Evolutionary conservation across 331 rosid species (phyloP), one percentile per base, ranked within the genome.

Genomic region (Stylosanthes scabra): DNA sequence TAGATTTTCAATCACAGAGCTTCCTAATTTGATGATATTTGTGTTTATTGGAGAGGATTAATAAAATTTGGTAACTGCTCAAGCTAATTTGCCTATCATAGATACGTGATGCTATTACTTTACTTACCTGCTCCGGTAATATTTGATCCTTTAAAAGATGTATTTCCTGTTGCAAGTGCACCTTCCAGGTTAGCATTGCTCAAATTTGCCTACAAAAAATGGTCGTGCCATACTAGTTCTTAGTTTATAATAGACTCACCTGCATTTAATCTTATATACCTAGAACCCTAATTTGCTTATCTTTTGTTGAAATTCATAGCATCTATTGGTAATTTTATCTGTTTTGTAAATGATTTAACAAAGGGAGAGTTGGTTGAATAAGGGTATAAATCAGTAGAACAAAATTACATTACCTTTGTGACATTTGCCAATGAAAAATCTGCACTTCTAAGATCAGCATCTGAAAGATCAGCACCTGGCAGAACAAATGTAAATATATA

Each of bases 341-440:
- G 12, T 54, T 70, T 54, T 67, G 52, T n/a, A 60, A 65, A 59
- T 56, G 28, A 39, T 39, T 8, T 34, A 45, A 52, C 15, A 37
- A 59, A 71, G 62, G 57, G 56, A 42, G 14, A 31, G 50, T 52
- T 71, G 62, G 71, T 65, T 44, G 45, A 72, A 42, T 54, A 66
- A 60, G 59, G 78, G 47, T 34, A 55, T 29, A 55, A 56, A 44
- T 10, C 9, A 68, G 34, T n/a, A 47, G 56, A 20, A 25, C 50
- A 52, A 47, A 66, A 50, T 31, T 31, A 45, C 31, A 14, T 59
- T 77, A 90, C 98, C 93, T 90, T 93, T 11, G 93, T 84, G 64
- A 93, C 98, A 80, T 88, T 93, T 72, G 98, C 98, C 81, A 93
- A 64, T n/a, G 97, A 90, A 74, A 87, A 93, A 78, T 93, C 97